These are phyloP conservation scores for Cenchrus americanus DNA, from an alignment of 176 grass and related monocot genomes.

Conservation along the genomic window DNA sequence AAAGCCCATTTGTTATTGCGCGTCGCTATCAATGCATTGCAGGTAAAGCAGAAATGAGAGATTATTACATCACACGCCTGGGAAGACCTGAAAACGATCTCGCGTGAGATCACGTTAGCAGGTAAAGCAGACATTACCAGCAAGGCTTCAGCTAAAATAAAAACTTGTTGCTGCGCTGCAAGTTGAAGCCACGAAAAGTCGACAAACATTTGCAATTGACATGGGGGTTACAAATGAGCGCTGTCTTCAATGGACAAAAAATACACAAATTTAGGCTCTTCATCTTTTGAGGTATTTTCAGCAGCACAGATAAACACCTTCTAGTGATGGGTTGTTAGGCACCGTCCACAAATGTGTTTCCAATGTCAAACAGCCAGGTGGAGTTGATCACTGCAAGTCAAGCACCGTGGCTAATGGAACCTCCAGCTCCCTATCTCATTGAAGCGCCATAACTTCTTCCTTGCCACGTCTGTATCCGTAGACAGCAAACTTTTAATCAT, in stretches of 20 bases:
- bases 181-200: constrained; percentile 7
- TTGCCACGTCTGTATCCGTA: constrained; percentile 9
- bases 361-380: constrained; percentile 15
- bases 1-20: neutral
- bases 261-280: constrained; percentile 22
- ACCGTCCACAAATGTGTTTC: neutral
- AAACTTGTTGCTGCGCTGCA: constrained; percentile 3
- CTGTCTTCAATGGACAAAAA: neutral
- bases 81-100: neutral
- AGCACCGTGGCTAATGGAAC: constrained; percentile 6
- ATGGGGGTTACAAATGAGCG: neutral
- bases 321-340: neutral
- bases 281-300: constrained; percentile 1
- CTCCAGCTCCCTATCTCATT: constrained; percentile 23
- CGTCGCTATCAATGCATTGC: neutral
- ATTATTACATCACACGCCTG: neutral
- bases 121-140: neutral
- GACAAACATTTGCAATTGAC: neutral
- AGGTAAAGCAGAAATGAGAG: neutral
- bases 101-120: neutral
- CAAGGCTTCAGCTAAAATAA: neutral
- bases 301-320: neutral
- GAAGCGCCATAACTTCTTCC: neutral
- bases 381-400: constrained; percentile 2
- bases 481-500: constrained; percentile 13